Evolutionary conservation across 2,329 filamentous ascomycete genomes (phyloP).

Genomic region (Trichophaea hybrida): DNA sequence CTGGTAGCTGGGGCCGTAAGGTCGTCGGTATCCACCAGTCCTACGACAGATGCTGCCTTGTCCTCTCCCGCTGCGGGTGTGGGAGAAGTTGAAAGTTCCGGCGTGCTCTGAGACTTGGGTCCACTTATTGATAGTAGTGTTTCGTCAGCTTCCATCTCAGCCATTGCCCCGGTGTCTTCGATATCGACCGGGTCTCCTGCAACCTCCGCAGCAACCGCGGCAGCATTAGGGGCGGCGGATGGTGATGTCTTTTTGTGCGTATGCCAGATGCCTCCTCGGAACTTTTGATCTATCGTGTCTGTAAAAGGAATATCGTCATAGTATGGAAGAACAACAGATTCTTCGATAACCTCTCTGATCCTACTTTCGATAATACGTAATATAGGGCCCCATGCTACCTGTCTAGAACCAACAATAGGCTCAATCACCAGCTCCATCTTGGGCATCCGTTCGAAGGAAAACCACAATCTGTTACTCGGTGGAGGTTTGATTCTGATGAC

Average conservation of each 20-base stretch:
- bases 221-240: constrained; percentile 1
- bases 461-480: constrained; percentile 91
- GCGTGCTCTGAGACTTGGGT: background rate
- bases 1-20: background rate
- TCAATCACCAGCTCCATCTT: constrained; percentile 91
- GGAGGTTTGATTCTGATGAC: constrained; percentile 83
- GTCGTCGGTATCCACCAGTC: background rate
- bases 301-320: constrained; percentile 95
- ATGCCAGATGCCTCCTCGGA: constrained; percentile 73
- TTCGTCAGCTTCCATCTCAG: background rate
- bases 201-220: constrained; percentile 6
- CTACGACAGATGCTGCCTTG: background rate
- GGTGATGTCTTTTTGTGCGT: background rate
- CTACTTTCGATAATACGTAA: constrained; percentile 85
- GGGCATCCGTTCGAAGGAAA: constrained; percentile 85
- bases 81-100: background rate
- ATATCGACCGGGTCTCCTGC: constrained; percentile 5
- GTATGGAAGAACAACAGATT: constrained; percentile 80
- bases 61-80: background rate
- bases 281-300: constrained; percentile 59
- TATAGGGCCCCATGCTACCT: constrained; percentile 89
- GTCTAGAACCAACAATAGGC: constrained; percentile 83
- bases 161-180: background rate
- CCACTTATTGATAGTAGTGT: background rate
- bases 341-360: constrained; percentile 84